Evolutionary conservation across 2,329 filamentous ascomycete genomes (phyloP), one percentile per base, ranked within the genome.

Genomic region (Exophiala alcalophila): DNA sequence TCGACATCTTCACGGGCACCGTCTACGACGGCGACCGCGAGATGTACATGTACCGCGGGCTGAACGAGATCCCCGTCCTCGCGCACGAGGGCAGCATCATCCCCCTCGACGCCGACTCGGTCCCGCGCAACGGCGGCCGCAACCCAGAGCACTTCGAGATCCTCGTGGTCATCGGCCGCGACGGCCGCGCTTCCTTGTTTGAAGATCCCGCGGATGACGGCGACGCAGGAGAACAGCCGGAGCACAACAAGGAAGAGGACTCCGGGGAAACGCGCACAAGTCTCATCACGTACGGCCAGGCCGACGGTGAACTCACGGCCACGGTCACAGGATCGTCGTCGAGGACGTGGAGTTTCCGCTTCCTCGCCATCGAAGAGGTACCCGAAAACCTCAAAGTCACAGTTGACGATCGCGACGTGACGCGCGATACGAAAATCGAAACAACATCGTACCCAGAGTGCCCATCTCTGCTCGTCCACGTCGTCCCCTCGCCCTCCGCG

Each of bases 1-100:
- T 80, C 1, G 80, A 83, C 58, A 70, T 81, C 35, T 77, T 81
- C 58, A 74, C 70, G 0, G 76, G 76, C 3, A 61, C 69, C 0
- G 66, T 78, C 2, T 83, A 83, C 55, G 73, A 78, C 44, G 77
- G 76, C 2, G 68, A 74, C 45, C 68, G 77, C 3, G 65, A 71
- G 40, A 54, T 82, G 10, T 67, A 60, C 33, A 57, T 82, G 38
- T 71, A 74, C 50, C 69, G 80, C 7, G 59, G 63, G 0, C 61
- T 83, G 0, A 54, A 69, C 12, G 59, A 67, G 16, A 66, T 71
- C 21, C 80, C 80, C 0, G 72, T 81, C 0, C 63, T 83, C 10
- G 70, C 75, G 2, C 61, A 60, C 0, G 72, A 80, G 56, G 80
- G 80, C 0, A 65, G 77, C 9, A 80, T 83, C 40, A 63, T 83